These are phyloP conservation scores for Casuarina equisetifolia DNA, from an alignment of 306 rosid species.

Conservation along the genomic window DNA sequence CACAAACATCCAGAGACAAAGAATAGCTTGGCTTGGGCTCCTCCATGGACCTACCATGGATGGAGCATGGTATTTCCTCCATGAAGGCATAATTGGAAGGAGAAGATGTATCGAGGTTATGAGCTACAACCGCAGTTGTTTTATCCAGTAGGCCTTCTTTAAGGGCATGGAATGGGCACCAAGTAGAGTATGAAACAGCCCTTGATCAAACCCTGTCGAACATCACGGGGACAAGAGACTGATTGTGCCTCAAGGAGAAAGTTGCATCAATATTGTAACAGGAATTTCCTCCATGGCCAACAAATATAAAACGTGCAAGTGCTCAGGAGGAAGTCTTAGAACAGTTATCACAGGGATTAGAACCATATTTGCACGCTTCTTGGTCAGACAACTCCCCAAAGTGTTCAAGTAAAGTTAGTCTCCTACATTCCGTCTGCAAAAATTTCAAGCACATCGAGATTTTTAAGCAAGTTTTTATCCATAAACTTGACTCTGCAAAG, in stretches of 20 bases:
- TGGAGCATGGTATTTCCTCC: neutral
- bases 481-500: constrained; percentile 9
- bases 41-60: neutral
- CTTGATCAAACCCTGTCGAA: neutral
- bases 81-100: neutral
- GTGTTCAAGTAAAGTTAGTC: constrained; percentile 77
- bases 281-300: neutral
- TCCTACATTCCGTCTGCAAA: constrained; percentile 72
- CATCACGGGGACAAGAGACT: neutral
- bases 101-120: neutral
- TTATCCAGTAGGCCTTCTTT: neutral
- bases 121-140: neutral
- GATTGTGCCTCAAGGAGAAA: neutral
- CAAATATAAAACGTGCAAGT: constrained; percentile 15
- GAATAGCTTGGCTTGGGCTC: neutral
- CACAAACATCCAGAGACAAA: neutral
- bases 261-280: neutral
- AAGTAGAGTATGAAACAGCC: constrained; percentile 4
- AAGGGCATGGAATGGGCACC: neutral
- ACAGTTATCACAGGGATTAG: constrained; percentile 92
- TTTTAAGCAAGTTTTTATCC: neutral
- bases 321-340: constrained; percentile 50
- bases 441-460: constrained; percentile 23
- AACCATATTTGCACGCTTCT: constrained; percentile 67
- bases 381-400: constrained; percentile 82